A percentile compares a stretch with the other conserved stretches of the same genome.
phyloP scores from a whole-genome alignment of 1,284 basidiomycete species.

The Austroboletus novae-zelandiae region DNA sequence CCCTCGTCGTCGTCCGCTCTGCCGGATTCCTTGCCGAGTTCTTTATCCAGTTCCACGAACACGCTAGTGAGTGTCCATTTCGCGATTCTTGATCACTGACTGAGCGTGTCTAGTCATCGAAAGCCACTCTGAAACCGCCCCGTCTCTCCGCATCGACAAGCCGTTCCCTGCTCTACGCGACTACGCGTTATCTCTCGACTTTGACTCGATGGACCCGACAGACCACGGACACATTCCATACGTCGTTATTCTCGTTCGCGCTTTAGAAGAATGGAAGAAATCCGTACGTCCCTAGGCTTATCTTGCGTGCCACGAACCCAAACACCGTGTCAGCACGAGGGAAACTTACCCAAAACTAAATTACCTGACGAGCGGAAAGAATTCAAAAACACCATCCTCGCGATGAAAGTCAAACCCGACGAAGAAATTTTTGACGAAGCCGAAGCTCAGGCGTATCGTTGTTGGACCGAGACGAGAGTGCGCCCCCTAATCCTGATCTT shows the following conservation, averaged over 20 bases:
- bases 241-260: conserved; percentile 82
- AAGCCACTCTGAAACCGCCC: conserved; percentile 83
- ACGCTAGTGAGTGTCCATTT: conserved; percentile 59
- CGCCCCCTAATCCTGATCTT: conserved; percentile 11
- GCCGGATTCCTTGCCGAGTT: conserved; percentile 90
- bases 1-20: conserved; percentile 75
- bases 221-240: conserved; percentile 89
- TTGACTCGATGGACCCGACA: conserved; percentile 76
- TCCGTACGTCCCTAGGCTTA: conserved; percentile 42
- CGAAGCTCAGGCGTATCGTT: conserved; percentile 74
- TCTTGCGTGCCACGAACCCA: background rate
- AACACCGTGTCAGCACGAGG: conserved; percentile 52
- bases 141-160: conserved; percentile 85
- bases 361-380: conserved; percentile 58
- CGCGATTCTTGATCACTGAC: conserved; percentile 1
- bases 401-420: conserved; percentile 70
- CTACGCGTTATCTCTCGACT: conserved; percentile 70
- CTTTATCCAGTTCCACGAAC: conserved; percentile 83
- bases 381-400: conserved; percentile 68
- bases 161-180: conserved; percentile 83
- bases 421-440: conserved; percentile 98
- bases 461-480: conserved; percentile 63
- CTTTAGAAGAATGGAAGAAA: conserved; percentile 78
- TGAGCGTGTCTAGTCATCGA: conserved; percentile 70
- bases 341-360: conserved; percentile 56